Evolutionary conservation across 768 basidiomycete species (phyloP), one percentile per base, ranked within the genome.

Genomic region (Auriscalpium microsporum): DNA sequence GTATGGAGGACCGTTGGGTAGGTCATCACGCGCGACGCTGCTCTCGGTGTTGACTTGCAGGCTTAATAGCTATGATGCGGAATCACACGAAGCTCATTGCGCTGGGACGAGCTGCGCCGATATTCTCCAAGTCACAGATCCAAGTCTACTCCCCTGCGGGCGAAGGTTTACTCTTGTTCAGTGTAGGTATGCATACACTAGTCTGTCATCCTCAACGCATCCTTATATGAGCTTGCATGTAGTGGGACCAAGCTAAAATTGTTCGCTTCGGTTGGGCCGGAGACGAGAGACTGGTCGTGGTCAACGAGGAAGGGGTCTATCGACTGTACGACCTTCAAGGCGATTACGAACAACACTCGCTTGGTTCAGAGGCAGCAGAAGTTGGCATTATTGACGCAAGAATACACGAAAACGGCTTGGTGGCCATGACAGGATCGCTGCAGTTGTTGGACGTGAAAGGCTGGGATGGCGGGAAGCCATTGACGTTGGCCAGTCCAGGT

Each of bases 231-330:
- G 47, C 61, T n/a, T 5, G 40, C 53, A 56, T 59, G 37, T 64
- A 95, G 92, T 98, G 94, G 94, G 94, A 95, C 56, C 86, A 92
- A 64, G 81, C 82, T 53, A 87, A 80, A 63, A 84, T 96, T 45
- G 71, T 93, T 52, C 79, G 82, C 45, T 87, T 91, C 62, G 90
- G 90, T 19, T 92, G 90, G 90, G 87, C 87, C 0, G 65, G 71
- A n/a, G 83, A 90, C 63, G 91, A 94, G 66, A 78, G 82, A 40
- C 76, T 99, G 37, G 82, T 86, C 0, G 80, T 97, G 13, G 71
- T 98, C 40, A 90, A 94, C 65, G 93, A 95, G 69, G 94, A 97
- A 63, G 94, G 95, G 23, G 78, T 80, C 7, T 99, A 96, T 70
- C 79, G 96, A 47, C 63, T 97, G 23, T 97, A 97, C 64, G 87